Evolutionary conservation across 129 eudicot species (phyloP), one percentile per base, ranked within the genome.

Genomic region (Pseudognaphalium luteoalbum): DNA sequence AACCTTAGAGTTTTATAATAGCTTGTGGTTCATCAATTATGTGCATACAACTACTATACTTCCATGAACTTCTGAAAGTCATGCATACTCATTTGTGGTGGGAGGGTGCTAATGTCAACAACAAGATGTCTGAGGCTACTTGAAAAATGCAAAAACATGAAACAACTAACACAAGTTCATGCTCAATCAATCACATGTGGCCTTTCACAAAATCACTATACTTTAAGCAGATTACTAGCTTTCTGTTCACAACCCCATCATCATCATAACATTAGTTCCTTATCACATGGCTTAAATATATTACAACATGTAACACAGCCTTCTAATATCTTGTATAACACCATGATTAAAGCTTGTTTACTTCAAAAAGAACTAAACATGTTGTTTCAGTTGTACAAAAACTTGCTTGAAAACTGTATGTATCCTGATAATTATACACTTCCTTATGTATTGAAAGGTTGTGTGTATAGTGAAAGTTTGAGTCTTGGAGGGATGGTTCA

Each of bases 371-470:
- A 89, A 16, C 70, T 71, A 7, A 54, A 52, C 12, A 84, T 17
- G 63, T 44, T 76, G 76, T 50, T 86, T 12, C 79, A 56, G 7
- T 69, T 86, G 25, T 86, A 80, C 87, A 84, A 75, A 77, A 68
- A 50, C 12, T 71, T 86, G 77, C 65, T 89, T 76, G 58, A 61
- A n/a, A 41, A 42, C n/a, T 77, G 75, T 20, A 41, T 80, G 87
- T 51, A 19, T 32, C 95, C 95, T 58, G 95, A 89, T 78, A 89
- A 86, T 66, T 89, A 89, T 70, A 86, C 95, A 25, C 87, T 89
- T 80, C 95, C 95, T 19, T 89, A 80, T 61, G 81, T 81, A 2
- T 63, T 86, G 67, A 89, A 84, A 80, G 84, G 86, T 22, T 89
- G 91, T 78, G 84, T 70, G 12, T 71, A 75, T 56, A 44, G 66